Evolutionary conservation across 805 yeast species (phyloP).

Genomic region (Lipomyces kockii): DNA sequence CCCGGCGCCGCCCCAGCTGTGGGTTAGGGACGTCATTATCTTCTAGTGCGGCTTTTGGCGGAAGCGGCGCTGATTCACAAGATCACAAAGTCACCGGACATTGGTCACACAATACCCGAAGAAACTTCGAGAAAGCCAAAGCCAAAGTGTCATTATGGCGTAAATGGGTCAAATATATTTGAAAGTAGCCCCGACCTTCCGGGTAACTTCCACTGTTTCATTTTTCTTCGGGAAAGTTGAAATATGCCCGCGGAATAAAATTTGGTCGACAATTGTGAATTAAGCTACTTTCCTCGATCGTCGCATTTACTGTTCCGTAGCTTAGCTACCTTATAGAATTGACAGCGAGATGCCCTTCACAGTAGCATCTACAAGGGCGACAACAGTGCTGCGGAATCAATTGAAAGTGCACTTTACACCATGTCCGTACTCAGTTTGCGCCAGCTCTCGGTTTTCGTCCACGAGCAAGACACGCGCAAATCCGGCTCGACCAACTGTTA

Average conservation of each 20-base stretch:
- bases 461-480: not conserved
- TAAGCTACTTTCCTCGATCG: not conserved
- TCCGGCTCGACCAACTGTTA: conserved; percentile 3
- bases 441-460: conserved; percentile 9
- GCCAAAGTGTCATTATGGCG: not conserved
- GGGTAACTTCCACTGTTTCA: not conserved
- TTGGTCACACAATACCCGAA: not conserved
- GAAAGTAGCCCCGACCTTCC: not conserved
- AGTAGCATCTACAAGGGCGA: conserved; percentile 17
- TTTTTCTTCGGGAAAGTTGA: not conserved
- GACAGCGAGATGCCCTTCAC: conserved; percentile 18
- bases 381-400: conserved; percentile 15
- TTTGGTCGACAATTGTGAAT: not conserved
- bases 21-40: not conserved
- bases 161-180: not conserved
- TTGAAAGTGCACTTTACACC: conserved; percentile 7
- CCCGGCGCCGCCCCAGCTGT: not conserved
- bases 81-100: not conserved
- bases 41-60: not conserved
- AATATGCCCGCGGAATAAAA: not conserved
- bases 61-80: not conserved
- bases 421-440: conserved; percentile 8
- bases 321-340: conserved; percentile 4
- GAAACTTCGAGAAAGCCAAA: not conserved
- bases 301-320: not conserved